phyloP scores from a whole-genome alignment of 768 basidiomycete genomes.

The Dictyophora rubrovolvata region DNA sequence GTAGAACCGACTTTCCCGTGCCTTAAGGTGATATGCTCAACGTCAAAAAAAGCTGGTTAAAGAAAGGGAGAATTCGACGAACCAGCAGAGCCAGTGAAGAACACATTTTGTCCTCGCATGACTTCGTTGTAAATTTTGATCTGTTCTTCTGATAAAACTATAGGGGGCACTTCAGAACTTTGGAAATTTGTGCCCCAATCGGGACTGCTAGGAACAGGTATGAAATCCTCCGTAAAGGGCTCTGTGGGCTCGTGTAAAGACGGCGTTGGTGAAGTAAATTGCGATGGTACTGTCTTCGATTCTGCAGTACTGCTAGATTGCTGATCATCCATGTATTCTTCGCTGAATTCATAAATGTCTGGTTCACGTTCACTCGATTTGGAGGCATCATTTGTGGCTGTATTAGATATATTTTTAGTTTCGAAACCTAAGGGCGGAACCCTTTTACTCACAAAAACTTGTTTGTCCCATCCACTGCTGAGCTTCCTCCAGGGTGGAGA shows the following conservation, averaged over 20 bases:
- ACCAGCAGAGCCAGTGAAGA: conserved; percentile 38
- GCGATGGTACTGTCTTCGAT: too few species aligned
- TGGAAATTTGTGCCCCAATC: background rate
- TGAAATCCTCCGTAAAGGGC: conserved; percentile 1
- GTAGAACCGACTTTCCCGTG: conserved; percentile 77
- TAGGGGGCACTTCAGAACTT: background rate
- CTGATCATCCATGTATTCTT: background rate
- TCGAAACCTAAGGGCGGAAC: too few species aligned
- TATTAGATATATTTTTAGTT: too few species aligned
- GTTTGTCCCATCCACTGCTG: background rate
- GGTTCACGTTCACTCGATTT: background rate
- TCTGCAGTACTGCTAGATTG: too few species aligned
- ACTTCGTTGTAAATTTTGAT: conserved; percentile 29
- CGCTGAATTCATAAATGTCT: background rate
- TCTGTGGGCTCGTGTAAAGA: background rate
- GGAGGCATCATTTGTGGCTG: too few species aligned
- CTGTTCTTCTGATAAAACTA: conserved; percentile 27
- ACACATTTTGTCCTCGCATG: conserved; percentile 28
- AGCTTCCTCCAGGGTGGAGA: background rate
- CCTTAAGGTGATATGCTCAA: conserved; percentile 30
- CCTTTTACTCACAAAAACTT: background rate
- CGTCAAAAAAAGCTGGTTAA: background rate
- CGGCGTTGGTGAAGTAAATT: background rate
- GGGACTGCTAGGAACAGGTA: background rate
- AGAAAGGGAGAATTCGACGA: conserved; percentile 2